Percentiles rank a stretch among this genome's conserved stretches.
phyloP scores from a whole-genome alignment of 2,329 filamentous ascomycete species.

The Shiraia bambusicola region DNA sequence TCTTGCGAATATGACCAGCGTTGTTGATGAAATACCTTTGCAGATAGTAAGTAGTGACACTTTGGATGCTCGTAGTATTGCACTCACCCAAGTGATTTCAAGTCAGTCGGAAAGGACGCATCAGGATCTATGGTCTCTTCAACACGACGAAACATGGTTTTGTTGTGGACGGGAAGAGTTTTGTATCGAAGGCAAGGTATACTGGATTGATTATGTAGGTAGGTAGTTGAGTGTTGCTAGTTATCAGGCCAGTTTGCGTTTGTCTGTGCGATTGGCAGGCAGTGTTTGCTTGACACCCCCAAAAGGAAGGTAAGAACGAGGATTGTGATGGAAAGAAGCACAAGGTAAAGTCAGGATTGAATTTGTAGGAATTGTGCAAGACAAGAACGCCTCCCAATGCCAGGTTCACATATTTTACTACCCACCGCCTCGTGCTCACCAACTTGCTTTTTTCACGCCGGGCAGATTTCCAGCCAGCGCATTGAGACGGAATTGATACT shows the following conservation, averaged over 20 bases:
- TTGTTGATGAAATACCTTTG: conserved; percentile 78
- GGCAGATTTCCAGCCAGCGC: conserved; percentile 83
- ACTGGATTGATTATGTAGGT: no score
- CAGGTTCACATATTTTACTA: conserved; percentile 17
- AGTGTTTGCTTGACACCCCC: neutral
- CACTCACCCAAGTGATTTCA: conserved; percentile 71
- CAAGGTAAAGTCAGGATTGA: neutral
- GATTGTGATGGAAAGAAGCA: neutral
- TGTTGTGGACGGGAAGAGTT: neutral
- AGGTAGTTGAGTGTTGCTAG: neutral
- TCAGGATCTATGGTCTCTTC: conserved; percentile 68
- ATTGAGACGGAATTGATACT: conserved; percentile 93
- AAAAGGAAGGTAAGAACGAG: neutral
- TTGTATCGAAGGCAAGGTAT: neutral
- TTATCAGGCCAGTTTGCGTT: no score
- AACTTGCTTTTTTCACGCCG: conserved; percentile 93
- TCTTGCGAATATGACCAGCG: conserved; percentile 71
- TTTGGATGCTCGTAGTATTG: neutral
- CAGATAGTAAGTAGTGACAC: neutral
- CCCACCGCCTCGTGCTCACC: conserved; percentile 61
- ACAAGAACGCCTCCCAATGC: conserved; percentile 37
- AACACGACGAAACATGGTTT: conserved; percentile 72
- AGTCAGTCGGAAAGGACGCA: conserved; percentile 62
- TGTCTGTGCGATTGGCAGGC: neutral
- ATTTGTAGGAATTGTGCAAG: neutral